phyloP scores from a whole-genome alignment of 495 filamentous ascomycete genomes.

The Rhizodiscina lignyota region DNA sequence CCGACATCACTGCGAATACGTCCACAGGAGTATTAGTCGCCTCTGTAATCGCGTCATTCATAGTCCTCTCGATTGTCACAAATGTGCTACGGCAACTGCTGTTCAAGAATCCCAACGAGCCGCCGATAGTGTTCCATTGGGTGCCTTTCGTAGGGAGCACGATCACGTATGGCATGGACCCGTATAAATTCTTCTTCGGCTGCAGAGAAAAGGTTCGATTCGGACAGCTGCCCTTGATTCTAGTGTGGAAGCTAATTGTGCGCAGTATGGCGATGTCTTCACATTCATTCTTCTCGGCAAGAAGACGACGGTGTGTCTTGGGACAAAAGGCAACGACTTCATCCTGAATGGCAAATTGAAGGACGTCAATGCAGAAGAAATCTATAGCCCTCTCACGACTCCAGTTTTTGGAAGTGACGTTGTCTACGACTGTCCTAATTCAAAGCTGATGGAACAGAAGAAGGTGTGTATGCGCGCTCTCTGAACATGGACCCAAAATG shows the following conservation, averaged over 20 bases:
- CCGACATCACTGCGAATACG: slow-evolving; percentile 6
- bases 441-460: slow-evolving; percentile 55
- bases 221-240: neutral
- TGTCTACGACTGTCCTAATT: slow-evolving; percentile 49
- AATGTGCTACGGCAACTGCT: slow-evolving; percentile 26
- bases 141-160: slow-evolving; percentile 46
- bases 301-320: slow-evolving; percentile 44
- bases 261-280: slow-evolving; percentile 47
- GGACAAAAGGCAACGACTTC: slow-evolving; percentile 46
- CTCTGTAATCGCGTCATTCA: slow-evolving; percentile 8
- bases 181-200: slow-evolving; percentile 41
- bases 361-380: slow-evolving; percentile 48
- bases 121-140: slow-evolving; percentile 50
- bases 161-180: slow-evolving; percentile 47
- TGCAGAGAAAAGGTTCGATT: slow-evolving; percentile 33
- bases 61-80: slow-evolving; percentile 15
- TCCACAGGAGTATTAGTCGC: slow-evolving; percentile 8
- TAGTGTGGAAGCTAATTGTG: neutral
- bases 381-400: slow-evolving; percentile 42
- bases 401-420: slow-evolving; percentile 48
- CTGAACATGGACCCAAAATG: neutral
- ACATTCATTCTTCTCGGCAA: slow-evolving; percentile 47
- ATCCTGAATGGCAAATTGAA: slow-evolving; percentile 44
- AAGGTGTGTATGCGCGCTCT: slow-evolving; percentile 26
- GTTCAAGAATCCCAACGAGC: slow-evolving; percentile 21